Evolutionary conservation across 345 rosid genomes (phyloP), one percentile per base, ranked within the genome.

Genomic region (Iberis pinnata): DNA sequence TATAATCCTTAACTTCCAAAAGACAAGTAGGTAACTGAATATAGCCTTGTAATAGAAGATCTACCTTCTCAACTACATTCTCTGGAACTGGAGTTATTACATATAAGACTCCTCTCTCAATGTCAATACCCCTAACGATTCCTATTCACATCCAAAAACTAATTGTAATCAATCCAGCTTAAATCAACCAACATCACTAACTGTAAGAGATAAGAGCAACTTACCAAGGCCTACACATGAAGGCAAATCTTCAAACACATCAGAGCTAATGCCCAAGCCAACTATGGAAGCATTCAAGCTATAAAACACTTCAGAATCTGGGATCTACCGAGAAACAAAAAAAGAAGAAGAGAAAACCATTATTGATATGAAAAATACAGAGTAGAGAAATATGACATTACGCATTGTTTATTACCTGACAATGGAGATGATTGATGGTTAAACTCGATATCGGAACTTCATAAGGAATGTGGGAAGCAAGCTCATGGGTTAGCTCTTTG

Each of bases 151-250:
- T 53, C 43, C 64, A 14, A 43, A 47, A 41, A 18, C 29, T 32
- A 20, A 5, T 14, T 24, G 39, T 26, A 42, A 39, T 47, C 29
- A 4, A 15, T 13, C 56, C 14, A 41, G 8, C n/a, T 53, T 25
- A 15, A 24, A 4, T 47, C 5, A 7, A 2, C 8, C 2, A 26
- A 4, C 8, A 19, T 36, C 33, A 12, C 18, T 42, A 8, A 42
- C 26, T 25, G 10, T 27, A 52, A 62, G 24, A 31, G 32, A 32
- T 17, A 32, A 17, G 18, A 31, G 54, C 6, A 49, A 68, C 88
- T 27, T 75, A 92, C 98, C 98, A 57, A 92, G 89, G 43, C 98
- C 98, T 55, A 83, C 77, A 88, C 83, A 88, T 64, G 63, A 62
- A 46, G 93, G 89, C 39, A 85, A 57, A 72, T 78, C 68, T 49